These are phyloP conservation scores for Phlebiopsis gigantea DNA, from an alignment of 768 basidiomycete genomes.

Conservation along the genomic window DNA sequence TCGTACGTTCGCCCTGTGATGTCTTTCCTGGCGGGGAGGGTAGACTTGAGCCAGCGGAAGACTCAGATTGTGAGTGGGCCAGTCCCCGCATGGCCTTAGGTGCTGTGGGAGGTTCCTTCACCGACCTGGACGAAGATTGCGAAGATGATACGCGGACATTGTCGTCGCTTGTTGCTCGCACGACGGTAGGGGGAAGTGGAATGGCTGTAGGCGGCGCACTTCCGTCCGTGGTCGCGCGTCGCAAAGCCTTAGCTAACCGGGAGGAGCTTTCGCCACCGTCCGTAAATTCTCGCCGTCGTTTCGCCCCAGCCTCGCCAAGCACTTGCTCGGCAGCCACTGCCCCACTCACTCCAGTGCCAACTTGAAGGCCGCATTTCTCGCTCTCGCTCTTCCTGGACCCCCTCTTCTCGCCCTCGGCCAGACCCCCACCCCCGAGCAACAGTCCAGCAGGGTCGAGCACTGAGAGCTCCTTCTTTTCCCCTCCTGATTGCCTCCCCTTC, in stretches of 20 bases:
- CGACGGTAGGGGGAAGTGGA: not conserved
- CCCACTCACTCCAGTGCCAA: not conserved
- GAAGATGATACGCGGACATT: no score
- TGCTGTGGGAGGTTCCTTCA: not conserved
- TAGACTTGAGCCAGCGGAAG: not conserved
- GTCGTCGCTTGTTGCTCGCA: not conserved
- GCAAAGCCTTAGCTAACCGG: not conserved
- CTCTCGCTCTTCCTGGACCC: not conserved
- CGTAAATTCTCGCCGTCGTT: not conserved
- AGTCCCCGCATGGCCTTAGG: constrained; percentile 3
- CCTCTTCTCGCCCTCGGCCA: not conserved
- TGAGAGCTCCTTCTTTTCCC: not conserved
- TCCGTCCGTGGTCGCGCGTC: not conserved
- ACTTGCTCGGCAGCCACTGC: not conserved
- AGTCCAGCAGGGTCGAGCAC: not conserved
- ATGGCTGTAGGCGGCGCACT: not conserved
- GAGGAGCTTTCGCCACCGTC: not conserved
- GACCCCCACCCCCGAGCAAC: not conserved
- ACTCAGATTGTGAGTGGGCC: not conserved
- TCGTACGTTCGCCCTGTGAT: not conserved
- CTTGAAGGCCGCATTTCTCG: not conserved
- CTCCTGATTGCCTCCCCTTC: not conserved
- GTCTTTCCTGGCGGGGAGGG: not conserved
- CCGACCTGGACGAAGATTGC: not conserved
- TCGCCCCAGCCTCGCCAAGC: not conserved